Percentiles rank a stretch among this genome's conserved stretches.
Evolutionary conservation across 2,329 filamentous ascomycete genomes (phyloP).

Genomic region (Fusarium beomiforme): DNA sequence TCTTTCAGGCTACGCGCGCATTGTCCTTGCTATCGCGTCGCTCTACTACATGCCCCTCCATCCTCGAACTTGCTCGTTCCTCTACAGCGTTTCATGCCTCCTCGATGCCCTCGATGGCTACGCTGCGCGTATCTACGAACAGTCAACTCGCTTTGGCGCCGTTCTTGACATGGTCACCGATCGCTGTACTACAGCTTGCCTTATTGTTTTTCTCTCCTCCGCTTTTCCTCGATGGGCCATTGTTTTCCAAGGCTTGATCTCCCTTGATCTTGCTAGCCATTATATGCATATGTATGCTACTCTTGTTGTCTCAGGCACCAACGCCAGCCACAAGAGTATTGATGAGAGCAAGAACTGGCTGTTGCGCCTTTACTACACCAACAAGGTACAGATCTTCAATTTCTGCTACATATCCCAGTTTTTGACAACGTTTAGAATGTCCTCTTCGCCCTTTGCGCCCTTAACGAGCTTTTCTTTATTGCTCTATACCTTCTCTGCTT

Average conservation of each 20-base stretch:
- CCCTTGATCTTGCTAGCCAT: conserved; percentile 92
- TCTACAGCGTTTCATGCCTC: conserved; percentile 94
- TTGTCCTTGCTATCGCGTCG: conserved; percentile 85
- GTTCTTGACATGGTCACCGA: conserved; percentile 99
- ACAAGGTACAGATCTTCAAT: conserved; percentile 72
- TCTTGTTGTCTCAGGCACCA: conserved; percentile 82
- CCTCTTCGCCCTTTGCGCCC: conserved; percentile 86
- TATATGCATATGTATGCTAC: conserved; percentile 99
- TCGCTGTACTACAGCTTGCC: conserved; percentile 93
- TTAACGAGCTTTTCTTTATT: conserved; percentile 98
- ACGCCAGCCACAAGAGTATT: conserved; percentile 91
- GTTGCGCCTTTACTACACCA: conserved; percentile 95
- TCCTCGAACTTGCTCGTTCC: conserved; percentile 90
- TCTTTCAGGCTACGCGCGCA: conserved; percentile 75
- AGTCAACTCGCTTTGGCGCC: conserved; percentile 94
- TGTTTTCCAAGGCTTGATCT: conserved; percentile 92
- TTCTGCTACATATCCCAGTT: neutral
- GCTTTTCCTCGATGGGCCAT: conserved; percentile 96
- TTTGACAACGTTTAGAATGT: conserved; percentile 70
- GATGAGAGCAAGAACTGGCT: conserved; percentile 89
- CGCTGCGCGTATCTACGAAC: conserved; percentile 81
- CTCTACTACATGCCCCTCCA: conserved; percentile 99
- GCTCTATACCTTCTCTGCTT: conserved; percentile 97
- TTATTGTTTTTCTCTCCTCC: conserved; percentile 93
- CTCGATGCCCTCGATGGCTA: conserved; percentile 95